Evolutionary conservation across 2,329 filamentous ascomycete genomes (phyloP), one percentile per base, ranked within the genome.

Genomic region (Aspergillus transmontanensis): DNA sequence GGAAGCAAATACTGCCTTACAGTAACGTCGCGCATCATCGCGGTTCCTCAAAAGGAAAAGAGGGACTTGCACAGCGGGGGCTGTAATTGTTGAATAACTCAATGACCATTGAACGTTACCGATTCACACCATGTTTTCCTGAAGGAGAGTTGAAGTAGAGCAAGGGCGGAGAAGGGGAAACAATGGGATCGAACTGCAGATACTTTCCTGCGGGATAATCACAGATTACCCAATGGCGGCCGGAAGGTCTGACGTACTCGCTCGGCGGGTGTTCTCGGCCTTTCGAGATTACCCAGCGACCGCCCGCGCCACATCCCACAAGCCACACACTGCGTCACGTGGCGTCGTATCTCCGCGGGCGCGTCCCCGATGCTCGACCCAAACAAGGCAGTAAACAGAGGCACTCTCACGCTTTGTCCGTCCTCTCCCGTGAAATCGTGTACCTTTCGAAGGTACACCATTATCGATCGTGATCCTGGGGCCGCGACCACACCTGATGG

Each of bases 11-110:
- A 26, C 39, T 48, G 34, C 64, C 72, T 68, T 73, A 78, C 76
- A 54, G 70, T 71, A 64, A 70, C 64, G 69, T 71, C 68, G 66
- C 71, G 73, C 74, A 77, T 73, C 32, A 63, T 69, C 64, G 64
- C 58, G 61, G 65, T 36, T 70, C 39, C 58, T 60, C 39, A 28
- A 54, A 63, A 39, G 56, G 60, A 64, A 69, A 68, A 41, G 68
- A 69, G 67, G 64, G 71, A 64, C 69, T 69, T 68, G 62, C 68
- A 66, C 65, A 65, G 74, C 71, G 68, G 67, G 59, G 63, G 68
- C 64, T 63, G 63, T 58, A 65, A 60, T 64, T 63, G 46, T 41
- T 9, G 45, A 59, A 45, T 36, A 60, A 62, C 62, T 68, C 67
- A 71, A 65, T 55, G 53, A 54, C 54, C 69, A 65, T 50, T 34